Base-by-base conservation (phyloP, 495 filamentous ascomycete genomes). In the Beverwykella pulmonaria region DNA sequence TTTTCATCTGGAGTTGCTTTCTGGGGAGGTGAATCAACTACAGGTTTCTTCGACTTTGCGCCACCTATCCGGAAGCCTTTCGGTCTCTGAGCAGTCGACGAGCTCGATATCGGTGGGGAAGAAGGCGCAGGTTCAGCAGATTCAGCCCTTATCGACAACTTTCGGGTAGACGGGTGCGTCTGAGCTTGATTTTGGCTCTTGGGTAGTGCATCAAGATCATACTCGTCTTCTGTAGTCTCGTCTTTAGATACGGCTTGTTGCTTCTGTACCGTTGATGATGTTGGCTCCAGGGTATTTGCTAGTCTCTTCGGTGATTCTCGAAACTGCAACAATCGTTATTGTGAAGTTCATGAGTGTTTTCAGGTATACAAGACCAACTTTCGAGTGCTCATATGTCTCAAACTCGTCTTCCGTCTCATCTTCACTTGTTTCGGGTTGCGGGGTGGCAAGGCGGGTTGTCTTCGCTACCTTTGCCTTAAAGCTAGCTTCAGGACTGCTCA, bases 381-480 rank as follows among this genome's bases (percentile, higher is more conserved):
- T 36, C 32, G 63, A 68, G 47, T 68, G 32, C 44, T 65, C 67
- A 50, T 64, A 53, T 3, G 53, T 59, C 48, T 69, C 71, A 22
- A 71, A 73, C 41, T 78, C 78, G 14, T 76, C 71, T 22, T 72
- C 73, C 10, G 73, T 69, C 8, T 72, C 71, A 61, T 79, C 76
- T 29, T 73, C 74, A 19, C 76, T 62, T 0, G 67, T 71, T 56
- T 70, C 75, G 46, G 69, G 67, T 15, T 71, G 70, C 9, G 78
- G 70, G 27, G 71, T 73, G 1, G 22, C 7, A 8, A 36, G 27
- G 9, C 59, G 20, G 26, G 32, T 46, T 36, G 44, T 22, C 15
- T 39, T 63, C 27, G 34, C 34, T 47, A 5, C 32, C 14, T 59
- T 48, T 25, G 22, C 1, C 19, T 54, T 63, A 14, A 8, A 20